These are phyloP conservation scores for Chenopodium quinoa DNA, from an alignment of 148 eudicot species.

Conservation along the genomic window DNA sequence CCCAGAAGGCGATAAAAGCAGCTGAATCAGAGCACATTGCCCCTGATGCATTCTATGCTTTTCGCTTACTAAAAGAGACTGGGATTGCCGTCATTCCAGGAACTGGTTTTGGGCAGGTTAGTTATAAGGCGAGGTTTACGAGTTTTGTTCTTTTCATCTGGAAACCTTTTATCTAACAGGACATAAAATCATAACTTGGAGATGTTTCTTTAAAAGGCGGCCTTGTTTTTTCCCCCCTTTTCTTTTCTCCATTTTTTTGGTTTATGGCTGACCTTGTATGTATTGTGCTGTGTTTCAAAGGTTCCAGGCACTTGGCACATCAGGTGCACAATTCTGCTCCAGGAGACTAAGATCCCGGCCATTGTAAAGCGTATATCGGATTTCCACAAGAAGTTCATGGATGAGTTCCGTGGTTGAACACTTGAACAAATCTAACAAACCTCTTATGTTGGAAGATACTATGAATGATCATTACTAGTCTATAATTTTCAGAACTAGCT, in stretches of 20 bases:
- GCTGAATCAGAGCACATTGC: constrained; percentile 66
- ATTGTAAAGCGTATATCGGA: constrained; percentile 65
- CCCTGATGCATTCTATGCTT: constrained; percentile 81
- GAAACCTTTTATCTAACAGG: too few relatives aligned
- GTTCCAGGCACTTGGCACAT: constrained; percentile 95
- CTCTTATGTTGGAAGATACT: neutral
- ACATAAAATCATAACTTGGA: neutral
- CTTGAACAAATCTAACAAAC: constrained; percentile 22
- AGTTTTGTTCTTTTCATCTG: too few relatives aligned
- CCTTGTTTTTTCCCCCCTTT: neutral
- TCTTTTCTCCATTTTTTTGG: neutral
- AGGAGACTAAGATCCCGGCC: constrained; percentile 84
- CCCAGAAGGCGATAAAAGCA: constrained; percentile 75
- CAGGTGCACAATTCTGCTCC: constrained; percentile 92
- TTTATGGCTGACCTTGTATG: neutral
- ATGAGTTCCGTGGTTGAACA: constrained; percentile 56
- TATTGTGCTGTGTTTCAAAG: constrained; percentile 27
- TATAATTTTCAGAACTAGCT: too few relatives aligned
- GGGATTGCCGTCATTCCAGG: constrained; percentile 89
- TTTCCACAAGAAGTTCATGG: constrained; percentile 79
- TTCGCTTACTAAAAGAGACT: constrained; percentile 65
- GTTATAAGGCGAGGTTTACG: neutral
- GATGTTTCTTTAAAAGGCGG: neutral
- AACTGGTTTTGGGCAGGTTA: constrained; percentile 89
- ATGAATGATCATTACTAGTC: neutral